phyloP scores from a whole-genome alignment of 441 rosid genomes.

The Omphalea diandra region DNA sequence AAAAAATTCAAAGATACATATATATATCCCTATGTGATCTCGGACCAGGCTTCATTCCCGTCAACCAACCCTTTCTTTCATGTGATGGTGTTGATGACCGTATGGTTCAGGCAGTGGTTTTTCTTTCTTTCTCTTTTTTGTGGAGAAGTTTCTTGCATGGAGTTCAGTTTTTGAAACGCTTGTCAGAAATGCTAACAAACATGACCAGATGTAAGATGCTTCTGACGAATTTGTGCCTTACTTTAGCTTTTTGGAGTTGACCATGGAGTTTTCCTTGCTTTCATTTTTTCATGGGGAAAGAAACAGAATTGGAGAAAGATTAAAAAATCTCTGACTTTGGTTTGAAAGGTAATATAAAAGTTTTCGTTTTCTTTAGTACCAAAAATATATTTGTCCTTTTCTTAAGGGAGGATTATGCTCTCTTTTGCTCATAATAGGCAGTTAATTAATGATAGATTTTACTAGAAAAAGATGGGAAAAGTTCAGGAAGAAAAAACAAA shows the following conservation, averaged over 20 bases:
- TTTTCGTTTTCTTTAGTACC: too few species aligned
- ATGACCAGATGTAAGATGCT: slow-evolving; percentile 10
- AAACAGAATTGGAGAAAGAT: neutral
- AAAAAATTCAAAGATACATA: slow-evolving; percentile 2
- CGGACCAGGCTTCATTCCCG: slow-evolving; percentile 75
- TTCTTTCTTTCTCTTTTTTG: too few species aligned
- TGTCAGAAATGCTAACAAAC: slow-evolving; percentile 12
- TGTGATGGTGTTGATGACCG: neutral
- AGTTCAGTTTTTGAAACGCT: neutral
- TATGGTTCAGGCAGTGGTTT: neutral
- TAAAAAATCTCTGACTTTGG: neutral
- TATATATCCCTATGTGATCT: slow-evolving; percentile 35
- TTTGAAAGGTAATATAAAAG: too few species aligned
- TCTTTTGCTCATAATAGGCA: neutral
- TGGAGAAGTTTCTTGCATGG: slow-evolving; percentile 12
- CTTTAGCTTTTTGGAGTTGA: too few species aligned
- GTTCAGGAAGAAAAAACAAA: neutral
- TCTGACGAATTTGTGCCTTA: slow-evolving; percentile 3
- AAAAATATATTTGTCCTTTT: too few species aligned
- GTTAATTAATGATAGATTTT: neutral
- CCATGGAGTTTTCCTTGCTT: too few species aligned
- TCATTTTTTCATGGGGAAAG: neutral
- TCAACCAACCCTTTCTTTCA: slow-evolving; percentile 35
- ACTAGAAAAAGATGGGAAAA: neutral
- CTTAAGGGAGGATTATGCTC: neutral